A percentile compares a stretch with the other conserved stretches of the same genome.
phyloP scores from a whole-genome alignment of 2,329 filamentous ascomycete genomes.

The Leptosphaerulina australis region DNA sequence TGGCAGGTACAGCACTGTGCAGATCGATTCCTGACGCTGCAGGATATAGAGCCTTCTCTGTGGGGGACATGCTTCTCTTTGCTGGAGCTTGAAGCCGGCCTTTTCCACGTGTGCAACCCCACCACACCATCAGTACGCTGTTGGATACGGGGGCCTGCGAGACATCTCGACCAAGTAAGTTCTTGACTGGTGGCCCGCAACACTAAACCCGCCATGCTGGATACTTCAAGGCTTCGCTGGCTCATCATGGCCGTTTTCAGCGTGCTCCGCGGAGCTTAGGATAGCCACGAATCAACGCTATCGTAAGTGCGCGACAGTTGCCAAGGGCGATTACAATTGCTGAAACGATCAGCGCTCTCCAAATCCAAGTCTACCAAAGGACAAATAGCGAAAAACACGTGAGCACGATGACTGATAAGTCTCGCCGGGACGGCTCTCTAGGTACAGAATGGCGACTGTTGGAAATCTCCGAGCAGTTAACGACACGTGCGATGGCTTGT shows the following conservation, averaged over 20 bases:
- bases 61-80: conserved; percentile 3
- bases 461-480: conserved; percentile 21
- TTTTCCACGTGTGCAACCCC: conserved; percentile 37
- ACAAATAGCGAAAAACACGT: conserved; percentile 2
- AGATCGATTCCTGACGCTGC: conserved; percentile 1
- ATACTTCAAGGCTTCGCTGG: conserved; percentile 26
- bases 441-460: conserved; percentile 15
- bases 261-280: conserved; percentile 12
- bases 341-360: conserved; percentile 7
- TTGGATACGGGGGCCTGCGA: conserved; percentile 39
- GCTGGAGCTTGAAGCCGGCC: conserved; percentile 15
- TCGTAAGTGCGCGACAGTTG: conserved; percentile 6
- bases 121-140: conserved; percentile 27
- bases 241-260: conserved; percentile 22
- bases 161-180: conserved; percentile 38
- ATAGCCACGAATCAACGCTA: conserved; percentile 7
- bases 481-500: conserved; percentile 24
- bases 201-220: conserved; percentile 32
- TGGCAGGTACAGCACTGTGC: conserved; percentile 6
- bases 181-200: conserved; percentile 29
- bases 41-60: not conserved
- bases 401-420: conserved; percentile 6
- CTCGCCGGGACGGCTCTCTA: conserved; percentile 16
- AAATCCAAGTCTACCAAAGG: conserved; percentile 3
- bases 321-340: conserved; percentile 8